phyloP scores from a whole-genome alignment of 2,329 filamentous ascomycete species.

The Juglanconis sp. region DNA sequence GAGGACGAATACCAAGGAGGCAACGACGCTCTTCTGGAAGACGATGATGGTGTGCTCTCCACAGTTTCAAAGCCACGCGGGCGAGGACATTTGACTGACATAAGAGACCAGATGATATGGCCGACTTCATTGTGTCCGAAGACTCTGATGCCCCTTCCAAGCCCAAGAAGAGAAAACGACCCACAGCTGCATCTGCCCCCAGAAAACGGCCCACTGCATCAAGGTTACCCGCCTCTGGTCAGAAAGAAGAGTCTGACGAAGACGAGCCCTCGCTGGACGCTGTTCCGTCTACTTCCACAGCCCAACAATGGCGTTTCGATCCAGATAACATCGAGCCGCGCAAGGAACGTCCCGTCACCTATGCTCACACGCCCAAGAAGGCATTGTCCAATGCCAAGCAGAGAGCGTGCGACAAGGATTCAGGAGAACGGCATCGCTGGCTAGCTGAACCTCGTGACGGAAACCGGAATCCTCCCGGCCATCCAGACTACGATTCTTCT shows the following conservation, averaged over 20 bases:
- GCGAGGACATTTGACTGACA: not conserved
- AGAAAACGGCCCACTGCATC: conserved; percentile 63
- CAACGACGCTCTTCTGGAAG: conserved; percentile 55
- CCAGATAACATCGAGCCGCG: conserved; percentile 42
- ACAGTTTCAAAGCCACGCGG: not conserved
- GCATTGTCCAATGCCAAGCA: conserved; percentile 41
- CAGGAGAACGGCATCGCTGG: conserved; percentile 86
- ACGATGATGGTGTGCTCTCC: conserved; percentile 55
- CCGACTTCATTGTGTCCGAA: conserved; percentile 83
- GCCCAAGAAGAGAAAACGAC: conserved; percentile 74
- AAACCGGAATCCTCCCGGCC: conserved; percentile 71
- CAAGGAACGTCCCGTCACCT: conserved; percentile 21
- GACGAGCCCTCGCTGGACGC: conserved; percentile 52
- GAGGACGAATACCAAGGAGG: conserved; percentile 64
- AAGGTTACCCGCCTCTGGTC: conserved; percentile 29
- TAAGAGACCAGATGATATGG: conserved; percentile 60
- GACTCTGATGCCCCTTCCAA: conserved; percentile 69
- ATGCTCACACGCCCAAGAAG: conserved; percentile 24
- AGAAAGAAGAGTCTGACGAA: conserved; percentile 47
- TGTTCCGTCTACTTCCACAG: conserved; percentile 64
- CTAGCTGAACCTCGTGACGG: conserved; percentile 82
- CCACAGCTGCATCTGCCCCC: conserved; percentile 39
- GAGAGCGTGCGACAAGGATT: conserved; percentile 78
- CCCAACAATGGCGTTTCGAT: conserved; percentile 75
- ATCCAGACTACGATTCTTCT: conserved; percentile 87